phyloP scores from a whole-genome alignment of 2,329 filamentous ascomycete genomes.

The Phyllosticta citriasiana region DNA sequence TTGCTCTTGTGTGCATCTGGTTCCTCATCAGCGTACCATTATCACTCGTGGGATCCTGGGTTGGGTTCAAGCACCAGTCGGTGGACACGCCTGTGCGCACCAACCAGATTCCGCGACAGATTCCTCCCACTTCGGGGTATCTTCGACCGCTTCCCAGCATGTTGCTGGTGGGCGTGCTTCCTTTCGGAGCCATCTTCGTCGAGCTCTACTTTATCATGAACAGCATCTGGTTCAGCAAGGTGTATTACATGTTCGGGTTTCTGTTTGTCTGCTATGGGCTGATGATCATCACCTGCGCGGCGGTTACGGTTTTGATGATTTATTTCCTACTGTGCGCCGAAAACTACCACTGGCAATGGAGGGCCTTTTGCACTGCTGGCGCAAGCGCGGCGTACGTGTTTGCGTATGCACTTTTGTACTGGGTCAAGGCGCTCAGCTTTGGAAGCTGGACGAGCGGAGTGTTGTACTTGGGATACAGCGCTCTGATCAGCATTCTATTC shows the following conservation, averaged over 20 bases:
- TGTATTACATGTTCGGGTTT: slow-evolving; percentile 99
- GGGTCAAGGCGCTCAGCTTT: slow-evolving; percentile 78
- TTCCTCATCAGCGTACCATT: slow-evolving; percentile 92
- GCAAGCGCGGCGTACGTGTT: slow-evolving; percentile 90
- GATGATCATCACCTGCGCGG: slow-evolving; percentile 91
- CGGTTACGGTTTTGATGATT: slow-evolving; percentile 85
- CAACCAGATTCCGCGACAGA: slow-evolving; percentile 96
- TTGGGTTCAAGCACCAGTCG: slow-evolving; percentile 66
- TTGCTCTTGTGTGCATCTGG: slow-evolving; percentile 88
- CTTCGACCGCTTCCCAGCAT: slow-evolving; percentile 81
- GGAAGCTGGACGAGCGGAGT: slow-evolving; percentile 77
- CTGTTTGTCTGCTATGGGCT: slow-evolving; percentile 94
- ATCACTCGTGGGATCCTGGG: slow-evolving; percentile 81
- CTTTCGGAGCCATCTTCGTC: slow-evolving; percentile 94
- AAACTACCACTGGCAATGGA: slow-evolving; percentile 99
- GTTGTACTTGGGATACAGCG: slow-evolving; percentile 87
- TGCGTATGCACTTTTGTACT: slow-evolving; percentile 81
- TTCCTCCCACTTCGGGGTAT: slow-evolving; percentile 74
- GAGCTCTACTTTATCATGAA: slow-evolving; percentile 99
- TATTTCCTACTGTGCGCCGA: slow-evolving; percentile 95
- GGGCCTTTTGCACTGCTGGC: slow-evolving; percentile 82
- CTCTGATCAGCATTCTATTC: slow-evolving; percentile 79
- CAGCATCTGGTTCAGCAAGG: slow-evolving; percentile 95
- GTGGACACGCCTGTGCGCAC: slow-evolving; percentile 78
- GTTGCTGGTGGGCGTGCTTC: slow-evolving; percentile 82